phyloP scores from a whole-genome alignment of 1,139 yeast genomes.

The Pichia sp. region DNA sequence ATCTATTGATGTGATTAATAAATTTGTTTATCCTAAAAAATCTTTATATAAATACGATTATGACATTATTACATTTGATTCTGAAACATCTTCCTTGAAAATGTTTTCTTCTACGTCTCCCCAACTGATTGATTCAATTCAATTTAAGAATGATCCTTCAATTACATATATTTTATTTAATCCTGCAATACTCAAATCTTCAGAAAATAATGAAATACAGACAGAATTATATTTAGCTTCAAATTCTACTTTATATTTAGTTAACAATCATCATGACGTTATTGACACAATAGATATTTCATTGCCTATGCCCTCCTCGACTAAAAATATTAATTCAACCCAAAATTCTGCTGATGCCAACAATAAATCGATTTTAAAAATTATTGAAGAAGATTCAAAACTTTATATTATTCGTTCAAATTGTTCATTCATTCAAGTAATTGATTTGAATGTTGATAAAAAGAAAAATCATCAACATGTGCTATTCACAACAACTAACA shows the following conservation, averaged over 20 bases:
- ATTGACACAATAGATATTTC: conserved; percentile 7
- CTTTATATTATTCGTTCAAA: conserved; percentile 5
- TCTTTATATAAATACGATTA: conserved; percentile 4
- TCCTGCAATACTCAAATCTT: too few relatives aligned
- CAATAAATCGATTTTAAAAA: conserved; percentile 1
- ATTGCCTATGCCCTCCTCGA: not conserved
- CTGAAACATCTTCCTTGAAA: conserved; percentile 20
- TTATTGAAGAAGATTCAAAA: conserved; percentile 2
- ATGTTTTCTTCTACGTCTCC: conserved; percentile 21
- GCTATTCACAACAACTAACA: not conserved
- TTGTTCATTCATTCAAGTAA: conserved; percentile 2
- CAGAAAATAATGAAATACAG: too few relatives aligned
- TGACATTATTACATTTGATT: conserved; percentile 18
- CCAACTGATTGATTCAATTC: conserved; percentile 16
- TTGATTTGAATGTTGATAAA: conserved; percentile 3
- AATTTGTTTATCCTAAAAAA: too few relatives aligned
- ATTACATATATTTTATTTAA: conserved; percentile 16
- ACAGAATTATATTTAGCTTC: conserved; percentile 24
- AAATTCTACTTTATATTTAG: conserved; percentile 17
- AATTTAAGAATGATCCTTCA: conserved; percentile 22
- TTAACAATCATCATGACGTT: conserved; percentile 14
- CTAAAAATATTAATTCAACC: not conserved
- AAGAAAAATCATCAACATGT: not conserved
- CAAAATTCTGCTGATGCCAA: too few relatives aligned
- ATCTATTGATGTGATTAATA: conserved; percentile 9